A percentile compares a stretch with the other conserved stretches of the same genome.
These are phyloP conservation scores for Dendrobium huoshanense DNA, from an alignment of 106 monocot genomes.

Conservation along the genomic window DNA sequence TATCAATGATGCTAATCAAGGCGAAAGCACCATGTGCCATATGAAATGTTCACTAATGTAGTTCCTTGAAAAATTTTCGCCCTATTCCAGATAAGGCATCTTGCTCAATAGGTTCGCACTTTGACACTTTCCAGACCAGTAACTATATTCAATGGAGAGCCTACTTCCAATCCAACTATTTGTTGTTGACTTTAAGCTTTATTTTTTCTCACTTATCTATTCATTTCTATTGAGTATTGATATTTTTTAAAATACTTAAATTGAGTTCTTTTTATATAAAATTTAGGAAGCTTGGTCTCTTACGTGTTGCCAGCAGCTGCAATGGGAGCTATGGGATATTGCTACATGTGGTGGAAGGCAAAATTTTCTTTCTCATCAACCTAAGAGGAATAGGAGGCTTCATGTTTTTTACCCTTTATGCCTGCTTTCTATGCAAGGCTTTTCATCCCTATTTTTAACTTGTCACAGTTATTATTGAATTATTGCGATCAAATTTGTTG, in stretches of 20 bases:
- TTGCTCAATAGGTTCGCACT: conserved; percentile 86
- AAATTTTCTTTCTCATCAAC: conserved; percentile 6
- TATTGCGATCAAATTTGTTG: too few species aligned
- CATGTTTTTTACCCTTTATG: not conserved
- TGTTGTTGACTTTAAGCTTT: too few species aligned
- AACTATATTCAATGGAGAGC: conserved; percentile 55
- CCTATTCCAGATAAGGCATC: conserved; percentile 43
- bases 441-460: too few species aligned
- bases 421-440: not conserved
- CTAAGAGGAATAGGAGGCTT: not conserved
- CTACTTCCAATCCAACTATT: conserved; percentile 18
- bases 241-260: too few species aligned
- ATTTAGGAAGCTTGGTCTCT: conserved; percentile 51
- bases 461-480: too few species aligned
- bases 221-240: too few species aligned
- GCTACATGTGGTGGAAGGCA: conserved; percentile 99
- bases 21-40: too few species aligned
- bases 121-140: conserved; percentile 71
- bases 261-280: not conserved
- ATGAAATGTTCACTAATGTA: too few species aligned
- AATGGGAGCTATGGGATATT: conserved; percentile 86
- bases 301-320: conserved; percentile 86
- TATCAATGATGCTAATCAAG: too few species aligned
- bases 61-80: too few species aligned
- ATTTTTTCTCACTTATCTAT: too few species aligned